Base-by-base conservation (phyloP, 2,329 filamentous ascomycete genomes). In the Apiospora malaysiana region DNA sequence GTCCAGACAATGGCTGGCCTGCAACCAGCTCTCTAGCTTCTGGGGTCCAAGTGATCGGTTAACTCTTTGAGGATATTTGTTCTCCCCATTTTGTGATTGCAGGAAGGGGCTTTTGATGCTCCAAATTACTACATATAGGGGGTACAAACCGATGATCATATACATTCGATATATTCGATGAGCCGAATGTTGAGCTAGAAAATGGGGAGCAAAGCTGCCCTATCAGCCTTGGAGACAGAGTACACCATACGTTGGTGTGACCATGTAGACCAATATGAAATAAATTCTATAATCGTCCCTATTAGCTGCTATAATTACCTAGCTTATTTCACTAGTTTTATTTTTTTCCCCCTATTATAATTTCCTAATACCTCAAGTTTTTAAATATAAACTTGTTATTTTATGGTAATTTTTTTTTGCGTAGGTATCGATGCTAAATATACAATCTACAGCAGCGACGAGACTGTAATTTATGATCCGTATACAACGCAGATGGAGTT, bases 1-100 rank as follows among this genome's bases (percentile, higher is more conserved):
- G 73, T 46, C 72, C 78, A 5, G 59, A 72, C 51, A 83, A 83
- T 63, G 82, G 82, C 1, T 83, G 82, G 82, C 75, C 79, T 4
- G 76, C 73, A 1, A 1, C 79, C 72, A 83, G 81, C 68, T 80
- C 83, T 70, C 69, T 77, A 71, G 74, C 72, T 42, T 77, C 76
- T 46, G 75, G 73, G 12, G 1, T 32, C n/a, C 23, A 8, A 40
- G 18, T 40, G 32, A 63, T 10, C 9, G 8, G 6, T 7, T 47
- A 18, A 47, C 45, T 47, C 18, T n/a, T 47, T 18, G 18, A n/a
- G 8, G 21, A 12, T 23, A 14, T n/a, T 9, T 8, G 10, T 12
- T 23, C 18, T 40, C 10, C 9, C 56, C 56, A 16, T 21, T 21
- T n/a, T 63, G 21, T 40, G 18, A 8, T 40, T 21, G 21, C 9